Conservation (phyloP, 805 yeast species). For the Wickerhamiella azyma region DNA sequence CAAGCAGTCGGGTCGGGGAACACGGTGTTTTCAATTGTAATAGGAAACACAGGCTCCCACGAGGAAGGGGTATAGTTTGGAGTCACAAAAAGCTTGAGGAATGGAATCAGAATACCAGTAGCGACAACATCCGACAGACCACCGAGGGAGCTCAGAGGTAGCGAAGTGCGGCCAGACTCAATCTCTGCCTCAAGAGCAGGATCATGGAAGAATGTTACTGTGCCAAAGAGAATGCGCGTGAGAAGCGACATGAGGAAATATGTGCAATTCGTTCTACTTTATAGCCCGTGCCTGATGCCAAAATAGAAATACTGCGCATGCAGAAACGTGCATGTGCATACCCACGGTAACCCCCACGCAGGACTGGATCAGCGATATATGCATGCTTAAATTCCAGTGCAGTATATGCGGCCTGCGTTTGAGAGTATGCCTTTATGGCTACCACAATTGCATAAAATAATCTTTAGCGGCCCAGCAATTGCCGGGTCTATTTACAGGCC, state of each 20-base stretch:
- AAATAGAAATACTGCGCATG: too few relatives aligned
- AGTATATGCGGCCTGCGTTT: too few relatives aligned
- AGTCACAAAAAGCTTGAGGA: constrained; percentile 19
- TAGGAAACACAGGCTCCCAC: constrained; percentile 3
- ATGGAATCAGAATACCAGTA: constrained; percentile 23
- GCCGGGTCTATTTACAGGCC: too few relatives aligned
- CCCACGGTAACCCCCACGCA: too few relatives aligned
- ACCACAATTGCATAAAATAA: too few relatives aligned
- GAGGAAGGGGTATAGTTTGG: constrained; percentile 3
- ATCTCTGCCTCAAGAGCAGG: neutral
- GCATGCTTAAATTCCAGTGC: too few relatives aligned
- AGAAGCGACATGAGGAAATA: neutral
- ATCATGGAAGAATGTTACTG: neutral
- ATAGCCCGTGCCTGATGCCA: too few relatives aligned
- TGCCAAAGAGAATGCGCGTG: neutral
- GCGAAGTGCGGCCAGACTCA: neutral
- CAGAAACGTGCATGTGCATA: too few relatives aligned
- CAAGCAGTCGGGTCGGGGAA: constrained; percentile 6
- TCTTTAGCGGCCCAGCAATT: too few relatives aligned
- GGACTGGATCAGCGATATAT: too few relatives aligned
- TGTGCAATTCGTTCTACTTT: neutral
- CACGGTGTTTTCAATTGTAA: neutral
- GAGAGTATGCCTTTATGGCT: too few relatives aligned
- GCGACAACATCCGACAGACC: constrained; percentile 8
- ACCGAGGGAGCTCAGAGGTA: neutral